Evolutionary conservation across 352 stramenopile genomes (phyloP).

Genomic region (Phytophthora syringae): DNA sequence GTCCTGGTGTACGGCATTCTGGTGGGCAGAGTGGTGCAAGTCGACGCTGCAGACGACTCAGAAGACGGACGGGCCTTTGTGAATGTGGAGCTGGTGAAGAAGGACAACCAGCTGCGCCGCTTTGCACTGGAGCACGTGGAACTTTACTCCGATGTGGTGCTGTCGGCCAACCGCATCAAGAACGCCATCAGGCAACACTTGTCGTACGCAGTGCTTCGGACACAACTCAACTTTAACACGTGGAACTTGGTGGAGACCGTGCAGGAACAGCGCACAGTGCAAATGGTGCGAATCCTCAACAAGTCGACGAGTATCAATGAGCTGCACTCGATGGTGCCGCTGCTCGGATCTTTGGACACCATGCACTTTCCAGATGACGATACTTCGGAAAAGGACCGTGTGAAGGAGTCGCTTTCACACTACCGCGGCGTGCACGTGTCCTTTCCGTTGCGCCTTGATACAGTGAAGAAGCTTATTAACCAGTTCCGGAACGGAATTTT

Average conservation of each 20-base stretch:
- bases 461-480: constrained; percentile 83
- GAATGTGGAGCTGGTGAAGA: constrained; percentile 62
- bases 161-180: constrained; percentile 87
- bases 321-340: constrained; percentile 81
- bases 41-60: constrained; percentile 69
- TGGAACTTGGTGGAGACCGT: constrained; percentile 86
- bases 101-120: constrained; percentile 46
- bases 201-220: constrained; percentile 77
- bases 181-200: constrained; percentile 74
- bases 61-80: constrained; percentile 63
- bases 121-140: constrained; percentile 79
- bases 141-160: constrained; percentile 77
- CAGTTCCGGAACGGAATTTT: constrained; percentile 87
- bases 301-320: constrained; percentile 85
- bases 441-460: constrained; percentile 79
- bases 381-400: constrained; percentile 59
- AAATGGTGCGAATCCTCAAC: constrained; percentile 88
- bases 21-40: constrained; percentile 60
- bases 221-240: constrained; percentile 87
- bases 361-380: constrained; percentile 57
- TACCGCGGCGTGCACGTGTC: constrained; percentile 78
- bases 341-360: constrained; percentile 72
- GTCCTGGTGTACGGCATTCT: constrained; percentile 84
- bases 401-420: constrained; percentile 65
- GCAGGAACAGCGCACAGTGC: constrained; percentile 83